Evolutionary conservation across 2,329 filamentous ascomycete genomes (phyloP), one percentile per base, ranked within the genome.

Genomic region (Aureobasidium vineae): DNA sequence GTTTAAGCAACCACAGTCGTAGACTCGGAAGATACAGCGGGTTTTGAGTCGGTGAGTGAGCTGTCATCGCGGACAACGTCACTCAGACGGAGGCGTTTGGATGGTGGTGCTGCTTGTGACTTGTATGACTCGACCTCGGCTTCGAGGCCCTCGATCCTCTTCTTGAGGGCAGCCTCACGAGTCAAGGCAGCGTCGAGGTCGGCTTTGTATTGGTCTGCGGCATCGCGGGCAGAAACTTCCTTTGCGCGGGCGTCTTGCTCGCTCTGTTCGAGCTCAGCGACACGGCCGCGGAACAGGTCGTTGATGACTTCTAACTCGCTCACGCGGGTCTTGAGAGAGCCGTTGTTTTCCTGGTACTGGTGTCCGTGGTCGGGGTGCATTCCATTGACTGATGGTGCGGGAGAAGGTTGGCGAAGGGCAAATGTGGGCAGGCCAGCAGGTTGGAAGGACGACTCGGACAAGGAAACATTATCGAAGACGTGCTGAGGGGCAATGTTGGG

Each of bases 231-330:
- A 67, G 87, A 84, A 68, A 83, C 79, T 78, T 87, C 79, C 70
- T 85, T 82, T 73, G 87, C 79, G 74, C 88, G 80, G 63, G 89
- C 86, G 56, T 85, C 87, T 56, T 85, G 85, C 74, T 94, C 90
- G 73, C 89, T 89, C 71, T 88, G 86, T 75, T 96, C 91, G 15
- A 95, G 82, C 75, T 95, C 84, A 75, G 87, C 77, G 47, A 97
- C 87, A 13, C 80, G 79, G 68, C 89, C 88, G 53, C 81, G 80
- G 76, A 90, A 90, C 23, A 90, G 78, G 64, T 88, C 85, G 73
- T 88, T 97, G 81, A 99, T 97, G 63, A 99, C 86, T 76, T 99
- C 95, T 28, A 99, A 84, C 77, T 99, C 95, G 72, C 89, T 95
- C 40, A 99, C 94, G 49, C 95, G 88, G 0, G 95, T 99, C 80